Conservation (phyloP, 768 basidiomycete species). For the Leucogyrophana mollusca region DNA sequence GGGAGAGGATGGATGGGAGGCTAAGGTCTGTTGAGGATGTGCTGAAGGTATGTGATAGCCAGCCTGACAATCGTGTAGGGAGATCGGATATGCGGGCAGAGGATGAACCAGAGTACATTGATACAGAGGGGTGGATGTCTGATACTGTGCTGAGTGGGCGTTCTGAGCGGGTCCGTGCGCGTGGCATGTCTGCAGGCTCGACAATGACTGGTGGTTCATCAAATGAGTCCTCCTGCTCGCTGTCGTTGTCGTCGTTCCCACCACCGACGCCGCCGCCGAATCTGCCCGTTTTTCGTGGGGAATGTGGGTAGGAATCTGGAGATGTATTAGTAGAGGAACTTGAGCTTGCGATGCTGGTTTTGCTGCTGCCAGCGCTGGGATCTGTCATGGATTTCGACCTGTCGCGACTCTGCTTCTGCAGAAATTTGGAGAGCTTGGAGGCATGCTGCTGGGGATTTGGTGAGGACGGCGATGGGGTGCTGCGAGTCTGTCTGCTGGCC, state of each 20-base stretch:
- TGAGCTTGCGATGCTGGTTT: conserved; percentile 39
- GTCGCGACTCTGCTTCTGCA: conserved; percentile 64
- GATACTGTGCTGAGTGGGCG: conserved; percentile 49
- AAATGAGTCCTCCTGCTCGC: conserved; percentile 30
- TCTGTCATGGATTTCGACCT: conserved; percentile 54
- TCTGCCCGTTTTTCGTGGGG: conserved; percentile 31
- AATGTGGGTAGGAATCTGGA: conserved; percentile 29
- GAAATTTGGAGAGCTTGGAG: conserved; percentile 65
- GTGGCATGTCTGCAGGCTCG: conserved; percentile 56
- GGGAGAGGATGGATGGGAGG: conserved; percentile 57
- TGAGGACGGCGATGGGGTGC: conserved; percentile 40
- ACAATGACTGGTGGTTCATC: conserved; percentile 67
- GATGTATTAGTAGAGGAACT: conserved; percentile 35
- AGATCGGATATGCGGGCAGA: conserved; percentile 61
- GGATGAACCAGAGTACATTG: conserved; percentile 47
- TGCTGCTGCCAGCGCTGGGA: conserved; percentile 32
- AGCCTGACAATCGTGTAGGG: conserved; percentile 73
- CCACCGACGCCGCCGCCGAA: conserved; percentile 28
- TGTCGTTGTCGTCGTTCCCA: conserved; percentile 20
- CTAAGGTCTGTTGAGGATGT: conserved; percentile 71
- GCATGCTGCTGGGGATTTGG: conserved; percentile 37
- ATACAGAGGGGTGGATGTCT: conserved; percentile 42
- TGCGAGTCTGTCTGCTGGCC: conserved; percentile 47
- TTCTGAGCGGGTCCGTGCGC: conserved; percentile 54
- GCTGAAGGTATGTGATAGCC: conserved; percentile 79